Percentiles rank a stretch among this genome's conserved stretches.
Evolutionary conservation across 106 monocot genomes (phyloP).

Genomic region (Narthecium ossifragum): DNA sequence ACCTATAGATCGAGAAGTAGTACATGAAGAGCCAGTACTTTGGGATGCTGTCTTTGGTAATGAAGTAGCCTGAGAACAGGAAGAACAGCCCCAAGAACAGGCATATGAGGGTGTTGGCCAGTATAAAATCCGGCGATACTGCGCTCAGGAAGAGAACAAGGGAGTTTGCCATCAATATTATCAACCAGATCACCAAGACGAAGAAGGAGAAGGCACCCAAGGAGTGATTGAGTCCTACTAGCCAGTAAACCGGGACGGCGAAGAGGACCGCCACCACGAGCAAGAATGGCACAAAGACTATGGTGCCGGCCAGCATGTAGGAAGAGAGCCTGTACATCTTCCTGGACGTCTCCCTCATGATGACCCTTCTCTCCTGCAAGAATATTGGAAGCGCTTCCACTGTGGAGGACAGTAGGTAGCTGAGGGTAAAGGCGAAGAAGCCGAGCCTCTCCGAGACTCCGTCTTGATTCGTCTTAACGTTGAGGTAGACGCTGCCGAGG

Average conservation of each 20-base stretch:
- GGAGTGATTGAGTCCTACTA: conserved; percentile 70
- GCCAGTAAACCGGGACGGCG: conserved; percentile 64
- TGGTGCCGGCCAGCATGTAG: conserved; percentile 69
- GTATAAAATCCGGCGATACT: conserved; percentile 75
- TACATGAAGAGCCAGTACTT: conserved; percentile 92
- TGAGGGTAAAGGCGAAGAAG: conserved; percentile 85
- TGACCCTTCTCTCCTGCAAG: conserved; percentile 72
- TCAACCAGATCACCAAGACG: conserved; percentile 67
- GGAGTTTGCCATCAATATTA: conserved; percentile 84
- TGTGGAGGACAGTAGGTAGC: conserved; percentile 96
- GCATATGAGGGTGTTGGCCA: conserved; percentile 85
- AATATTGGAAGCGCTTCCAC: conserved; percentile 88
- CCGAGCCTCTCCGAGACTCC: conserved; percentile 73
- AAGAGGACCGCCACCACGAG: conserved; percentile 76
- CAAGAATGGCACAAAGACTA: conserved; percentile 68
- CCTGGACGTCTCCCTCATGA: conserved; percentile 79
- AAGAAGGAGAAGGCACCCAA: conserved; percentile 60
- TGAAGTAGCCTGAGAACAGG: conserved; percentile 96
- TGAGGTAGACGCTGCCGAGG: conserved; percentile 73
- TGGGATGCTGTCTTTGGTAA: conserved; percentile 79
- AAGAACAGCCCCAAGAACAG: conserved; percentile 72
- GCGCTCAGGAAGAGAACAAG: conserved; percentile 72
- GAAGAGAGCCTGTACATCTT: conserved; percentile 79
- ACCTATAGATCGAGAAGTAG: conserved; percentile 80
- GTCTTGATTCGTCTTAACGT: conserved; percentile 22